These are phyloP conservation scores for Eucommia ulmoides DNA, from an alignment of 257 asterid species.

Conservation along the genomic window DNA sequence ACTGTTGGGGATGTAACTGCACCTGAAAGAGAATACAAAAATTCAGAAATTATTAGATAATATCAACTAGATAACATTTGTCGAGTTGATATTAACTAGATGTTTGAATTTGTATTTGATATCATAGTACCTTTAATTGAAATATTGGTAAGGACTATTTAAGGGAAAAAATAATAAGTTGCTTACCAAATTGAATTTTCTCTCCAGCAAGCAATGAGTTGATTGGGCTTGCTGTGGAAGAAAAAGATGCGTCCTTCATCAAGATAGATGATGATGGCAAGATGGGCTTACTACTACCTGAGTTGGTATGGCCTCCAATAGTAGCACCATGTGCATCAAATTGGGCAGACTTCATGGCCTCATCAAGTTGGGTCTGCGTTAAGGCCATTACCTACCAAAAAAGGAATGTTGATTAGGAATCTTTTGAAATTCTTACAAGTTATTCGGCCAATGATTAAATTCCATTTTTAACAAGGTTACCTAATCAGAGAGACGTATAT, in stretches of 20 bases:
- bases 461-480: too few species aligned
- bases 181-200: constrained; percentile 96
- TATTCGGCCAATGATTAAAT: too few species aligned
- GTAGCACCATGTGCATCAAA: constrained; percentile 49
- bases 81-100: too few species aligned
- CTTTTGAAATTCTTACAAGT: too few species aligned
- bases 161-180: too few species aligned
- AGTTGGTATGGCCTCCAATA: constrained; percentile 52
- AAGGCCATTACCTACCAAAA: constrained; percentile 68
- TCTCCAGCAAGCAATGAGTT: constrained; percentile 94
- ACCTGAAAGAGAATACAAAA: constrained; percentile 37
- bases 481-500: too few species aligned
- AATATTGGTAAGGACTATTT: too few species aligned
- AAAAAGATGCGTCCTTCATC: constrained; percentile 50
- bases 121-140: too few species aligned
- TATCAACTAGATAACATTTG: too few species aligned
- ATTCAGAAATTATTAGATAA: too few species aligned
- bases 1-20: constrained; percentile 91
- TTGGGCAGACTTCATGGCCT: constrained; percentile 71
- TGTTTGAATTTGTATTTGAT: too few species aligned
- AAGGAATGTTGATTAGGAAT: constrained; percentile 3
- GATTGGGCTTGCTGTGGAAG: constrained; percentile 72
- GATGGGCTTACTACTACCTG: constrained; percentile 40
- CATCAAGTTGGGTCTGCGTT: constrained; percentile 86
- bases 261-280: constrained; percentile 46